Conservation (phyloP, 495 filamentous ascomycete genomes). For the Hamigera avellanea region DNA sequence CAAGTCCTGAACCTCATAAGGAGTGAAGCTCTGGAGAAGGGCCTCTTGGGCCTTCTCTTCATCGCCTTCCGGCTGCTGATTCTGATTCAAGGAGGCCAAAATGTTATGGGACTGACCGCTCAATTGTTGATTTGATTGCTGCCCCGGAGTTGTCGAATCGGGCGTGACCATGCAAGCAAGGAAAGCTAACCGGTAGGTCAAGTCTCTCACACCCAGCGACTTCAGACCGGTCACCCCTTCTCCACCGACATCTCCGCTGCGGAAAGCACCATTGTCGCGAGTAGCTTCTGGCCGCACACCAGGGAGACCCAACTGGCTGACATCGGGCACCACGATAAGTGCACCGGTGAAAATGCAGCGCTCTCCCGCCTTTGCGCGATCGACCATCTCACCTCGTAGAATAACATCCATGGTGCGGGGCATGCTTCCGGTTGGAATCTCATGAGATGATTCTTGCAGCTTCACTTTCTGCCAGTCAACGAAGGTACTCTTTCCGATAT, state of each 20-base stretch:
- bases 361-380: constrained; percentile 92
- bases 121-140: constrained; percentile 51
- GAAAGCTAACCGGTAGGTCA: constrained; percentile 97
- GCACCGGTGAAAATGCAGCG: constrained; percentile 96
- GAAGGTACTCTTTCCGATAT: constrained; percentile 95
- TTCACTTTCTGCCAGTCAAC: constrained; percentile 98
- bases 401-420: constrained; percentile 97
- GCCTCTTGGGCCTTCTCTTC: constrained; percentile 83
- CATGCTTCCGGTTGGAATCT: constrained; percentile 98
- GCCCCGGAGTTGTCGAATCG: constrained; percentile 69
- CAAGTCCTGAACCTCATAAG: constrained; percentile 80
- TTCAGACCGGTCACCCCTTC: constrained; percentile 81
- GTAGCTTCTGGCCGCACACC: constrained; percentile 78
- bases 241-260: constrained; percentile 70
- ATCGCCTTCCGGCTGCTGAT: constrained; percentile 49
- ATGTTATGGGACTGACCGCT: constrained; percentile 68
- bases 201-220: constrained; percentile 81
- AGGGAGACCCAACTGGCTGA: constrained; percentile 87
- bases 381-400: constrained; percentile 94
- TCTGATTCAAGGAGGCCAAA: constrained; percentile 68
- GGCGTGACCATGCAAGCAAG: constrained; percentile 94
- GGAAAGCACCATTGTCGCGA: constrained; percentile 64
- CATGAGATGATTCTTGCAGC: constrained; percentile 93
- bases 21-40: constrained; percentile 70
- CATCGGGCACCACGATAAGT: constrained; percentile 92